Conservation (phyloP, 2,329 filamentous ascomycete genomes). For the Aspergillus udagawae region DNA sequence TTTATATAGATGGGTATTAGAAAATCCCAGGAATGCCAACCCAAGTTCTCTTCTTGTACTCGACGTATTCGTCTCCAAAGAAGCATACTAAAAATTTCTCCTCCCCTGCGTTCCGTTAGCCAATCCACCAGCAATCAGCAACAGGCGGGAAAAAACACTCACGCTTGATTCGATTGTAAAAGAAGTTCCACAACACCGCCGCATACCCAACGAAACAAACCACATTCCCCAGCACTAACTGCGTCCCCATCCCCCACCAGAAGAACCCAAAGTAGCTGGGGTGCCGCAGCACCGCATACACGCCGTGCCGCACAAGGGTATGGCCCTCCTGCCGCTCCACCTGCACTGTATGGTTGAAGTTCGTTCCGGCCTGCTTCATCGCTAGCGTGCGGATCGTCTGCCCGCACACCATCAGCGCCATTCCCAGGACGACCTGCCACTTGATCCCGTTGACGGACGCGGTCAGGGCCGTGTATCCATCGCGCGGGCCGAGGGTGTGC, state of each 20-base stretch:
- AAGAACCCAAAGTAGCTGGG: constrained; percentile 98
- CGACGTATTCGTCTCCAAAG: constrained; percentile 76
- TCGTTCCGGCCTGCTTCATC: constrained; percentile 83
- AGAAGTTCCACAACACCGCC: constrained; percentile 80
- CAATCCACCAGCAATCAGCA: neutral
- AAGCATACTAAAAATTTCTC: constrained; percentile 74
- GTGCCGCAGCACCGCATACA: constrained; percentile 75
- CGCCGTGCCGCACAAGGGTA: constrained; percentile 73
- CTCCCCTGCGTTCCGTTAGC: constrained; percentile 53
- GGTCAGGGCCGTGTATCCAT: constrained; percentile 45
- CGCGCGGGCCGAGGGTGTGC: constrained; percentile 22
- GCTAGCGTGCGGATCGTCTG: constrained; percentile 74
- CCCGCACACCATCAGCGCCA: constrained; percentile 63
- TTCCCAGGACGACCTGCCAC: constrained; percentile 50
- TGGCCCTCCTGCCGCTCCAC: constrained; percentile 65
- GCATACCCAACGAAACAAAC: constrained; percentile 73
- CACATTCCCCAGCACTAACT: constrained; percentile 81
- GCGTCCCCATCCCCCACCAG: constrained; percentile 95
- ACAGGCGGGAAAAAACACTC: constrained; percentile 28
- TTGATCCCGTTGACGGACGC: constrained; percentile 31
- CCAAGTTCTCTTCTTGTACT: constrained; percentile 66
- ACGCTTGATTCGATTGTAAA: constrained; percentile 65
- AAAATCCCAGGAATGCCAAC: constrained; percentile 77
- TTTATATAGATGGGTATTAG: constrained; percentile 16
- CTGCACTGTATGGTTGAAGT: constrained; percentile 88